Percentiles rank a stretch among this genome's conserved stretches.
phyloP scores from a whole-genome alignment of 1,139 yeast species.

The Lodderomyces parapsilosis region DNA sequence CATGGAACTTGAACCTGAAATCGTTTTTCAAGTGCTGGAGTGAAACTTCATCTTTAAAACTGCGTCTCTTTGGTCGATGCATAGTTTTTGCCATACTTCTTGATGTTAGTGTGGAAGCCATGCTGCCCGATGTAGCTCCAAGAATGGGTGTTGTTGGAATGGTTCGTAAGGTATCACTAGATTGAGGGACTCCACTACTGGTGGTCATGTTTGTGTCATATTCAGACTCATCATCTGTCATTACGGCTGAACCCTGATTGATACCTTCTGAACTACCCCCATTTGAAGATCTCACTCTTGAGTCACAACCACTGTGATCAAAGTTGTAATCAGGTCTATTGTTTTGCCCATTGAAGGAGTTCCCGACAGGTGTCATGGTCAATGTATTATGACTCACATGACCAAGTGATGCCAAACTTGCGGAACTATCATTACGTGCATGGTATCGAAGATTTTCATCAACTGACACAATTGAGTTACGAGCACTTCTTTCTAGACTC shows the following conservation, averaged over 20 bases:
- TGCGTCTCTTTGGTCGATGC: slow-evolving; percentile 16
- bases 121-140: neutral
- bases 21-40: slow-evolving; percentile 23
- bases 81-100: slow-evolving; percentile 19
- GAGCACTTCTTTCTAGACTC: slow-evolving; percentile 37
- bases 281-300: slow-evolving; percentile 3
- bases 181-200: neutral
- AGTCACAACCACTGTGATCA: neutral
- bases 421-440: slow-evolving; percentile 34
- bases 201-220: slow-evolving; percentile 17
- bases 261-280: neutral
- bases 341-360: neutral
- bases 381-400: slow-evolving; percentile 1
- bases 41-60: slow-evolving; percentile 10
- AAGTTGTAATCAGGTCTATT: neutral
- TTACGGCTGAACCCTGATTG: slow-evolving; percentile 18
- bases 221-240: slow-evolving; percentile 40
- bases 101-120: slow-evolving; percentile 8
- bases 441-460: slow-evolving; percentile 33
- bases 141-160: neutral
- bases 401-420: slow-evolving; percentile 26
- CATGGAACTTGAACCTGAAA: slow-evolving; percentile 32
- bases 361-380: slow-evolving; percentile 4
- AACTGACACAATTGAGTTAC: slow-evolving; percentile 42
- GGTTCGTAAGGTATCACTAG: neutral